Conservation (phyloP, 192 early-diverging fungal genomes). For the Umbelopsis sp. region DNA sequence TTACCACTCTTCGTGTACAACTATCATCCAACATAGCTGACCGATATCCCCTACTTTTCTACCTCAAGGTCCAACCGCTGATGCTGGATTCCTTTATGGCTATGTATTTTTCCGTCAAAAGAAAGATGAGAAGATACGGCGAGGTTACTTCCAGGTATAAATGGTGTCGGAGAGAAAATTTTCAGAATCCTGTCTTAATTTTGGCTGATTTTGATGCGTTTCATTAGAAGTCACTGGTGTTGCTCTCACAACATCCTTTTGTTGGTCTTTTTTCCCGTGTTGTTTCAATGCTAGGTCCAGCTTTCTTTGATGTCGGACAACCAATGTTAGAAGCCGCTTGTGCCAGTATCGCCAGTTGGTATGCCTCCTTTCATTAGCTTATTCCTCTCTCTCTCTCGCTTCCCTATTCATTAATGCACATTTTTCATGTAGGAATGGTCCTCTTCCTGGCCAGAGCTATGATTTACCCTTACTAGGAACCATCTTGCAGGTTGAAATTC, state of each 20-base stretch:
- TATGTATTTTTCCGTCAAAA: constrained; percentile 96
- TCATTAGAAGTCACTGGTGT: constrained; percentile 76
- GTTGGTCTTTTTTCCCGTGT: constrained; percentile 84
- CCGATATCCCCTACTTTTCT: neutral
- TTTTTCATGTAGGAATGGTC: constrained; percentile 36
- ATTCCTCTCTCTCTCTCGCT: too few species aligned
- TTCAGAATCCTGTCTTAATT: too few species aligned
- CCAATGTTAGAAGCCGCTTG: constrained; percentile 80
- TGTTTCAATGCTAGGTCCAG: constrained; percentile 73
- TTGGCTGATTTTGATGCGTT: constrained; percentile 7
- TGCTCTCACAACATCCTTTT: constrained; percentile 87
- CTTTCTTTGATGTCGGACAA: constrained; percentile 78
- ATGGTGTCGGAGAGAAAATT: neutral
- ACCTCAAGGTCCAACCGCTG: constrained; percentile 51
- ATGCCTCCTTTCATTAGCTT: neutral
- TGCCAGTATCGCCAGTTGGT: constrained; percentile 79
- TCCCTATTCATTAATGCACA: neutral
- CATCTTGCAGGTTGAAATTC: constrained; percentile 68
- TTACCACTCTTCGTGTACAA: too few species aligned
- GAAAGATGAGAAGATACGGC: constrained; percentile 77
- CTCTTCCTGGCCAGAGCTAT: constrained; percentile 63
- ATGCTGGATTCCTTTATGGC: constrained; percentile 73
- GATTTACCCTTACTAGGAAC: constrained; percentile 76
- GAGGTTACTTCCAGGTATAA: constrained; percentile 86
- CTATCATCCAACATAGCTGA: neutral